Conservation (phyloP, 2,329 filamentous ascomycete species). For the Diaporthe destruens region DNA sequence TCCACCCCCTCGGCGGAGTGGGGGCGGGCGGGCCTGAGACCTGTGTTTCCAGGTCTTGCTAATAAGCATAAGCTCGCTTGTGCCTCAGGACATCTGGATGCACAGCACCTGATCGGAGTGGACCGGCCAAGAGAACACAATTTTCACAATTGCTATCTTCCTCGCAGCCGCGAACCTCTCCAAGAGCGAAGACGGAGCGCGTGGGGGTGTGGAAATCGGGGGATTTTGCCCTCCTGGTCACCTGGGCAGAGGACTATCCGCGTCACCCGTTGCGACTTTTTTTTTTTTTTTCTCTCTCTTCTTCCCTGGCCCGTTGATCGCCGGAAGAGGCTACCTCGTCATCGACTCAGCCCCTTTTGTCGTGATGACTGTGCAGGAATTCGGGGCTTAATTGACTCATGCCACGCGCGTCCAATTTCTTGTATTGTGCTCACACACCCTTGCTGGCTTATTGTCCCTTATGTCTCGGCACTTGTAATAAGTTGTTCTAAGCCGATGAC, state of each 20-base stretch:
- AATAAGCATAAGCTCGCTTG: slow-evolving; percentile 11
- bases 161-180: not conserved
- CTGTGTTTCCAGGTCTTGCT: not conserved
- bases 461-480: no score
- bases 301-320: no score
- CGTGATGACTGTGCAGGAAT: not conserved
- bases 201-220: no score
- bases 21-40: not conserved
- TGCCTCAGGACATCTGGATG: no score
- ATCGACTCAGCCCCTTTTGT: slow-evolving; percentile 25
- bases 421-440: slow-evolving; percentile 9
- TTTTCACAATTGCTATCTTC: not conserved
- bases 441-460: not conserved
- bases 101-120: not conserved
- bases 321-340: not conserved
- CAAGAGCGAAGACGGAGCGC: not conserved
- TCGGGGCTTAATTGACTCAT: slow-evolving; percentile 1
- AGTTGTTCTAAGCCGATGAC: slow-evolving; percentile 18
- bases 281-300: no score
- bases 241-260: not conserved
- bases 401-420: slow-evolving; percentile 12
- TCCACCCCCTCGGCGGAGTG: slow-evolving; percentile 6
- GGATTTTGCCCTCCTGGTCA: no score
- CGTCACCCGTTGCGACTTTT: not conserved
- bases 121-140: not conserved